Percentiles rank a stretch among this genome's conserved stretches.
phyloP scores from a whole-genome alignment of 805 yeast genomes.

The Ogataea kodamae region DNA sequence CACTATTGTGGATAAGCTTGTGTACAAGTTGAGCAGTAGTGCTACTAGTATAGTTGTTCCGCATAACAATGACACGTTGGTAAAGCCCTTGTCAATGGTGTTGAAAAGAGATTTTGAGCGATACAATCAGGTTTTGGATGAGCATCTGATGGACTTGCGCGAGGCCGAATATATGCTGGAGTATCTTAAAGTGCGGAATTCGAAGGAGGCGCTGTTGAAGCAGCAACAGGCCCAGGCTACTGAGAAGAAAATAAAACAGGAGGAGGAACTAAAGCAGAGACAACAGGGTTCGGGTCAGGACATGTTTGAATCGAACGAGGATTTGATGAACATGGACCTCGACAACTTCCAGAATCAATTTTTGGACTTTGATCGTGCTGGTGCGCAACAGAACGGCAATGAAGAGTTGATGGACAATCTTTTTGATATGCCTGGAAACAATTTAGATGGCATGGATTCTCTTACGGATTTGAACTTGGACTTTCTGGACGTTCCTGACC shows the following conservation, averaged over 20 bases:
- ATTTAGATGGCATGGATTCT: constrained; percentile 23
- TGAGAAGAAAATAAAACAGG: constrained; percentile 18
- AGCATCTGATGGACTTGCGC: constrained; percentile 26
- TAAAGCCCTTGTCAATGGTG: constrained; percentile 24
- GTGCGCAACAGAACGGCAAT: constrained; percentile 6
- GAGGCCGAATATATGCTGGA: constrained; percentile 29
- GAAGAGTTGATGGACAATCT: constrained; percentile 10
- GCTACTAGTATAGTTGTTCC: constrained; percentile 28
- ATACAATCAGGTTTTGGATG: constrained; percentile 31
- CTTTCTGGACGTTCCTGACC: constrained; percentile 8
- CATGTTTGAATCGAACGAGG: constrained; percentile 18
- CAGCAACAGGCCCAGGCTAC: constrained; percentile 23
- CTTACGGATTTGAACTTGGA: constrained; percentile 28
- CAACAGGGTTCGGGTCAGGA: constrained; percentile 3
- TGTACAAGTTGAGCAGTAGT: constrained; percentile 24
- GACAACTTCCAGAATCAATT: constrained; percentile 25
- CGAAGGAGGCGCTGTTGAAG: constrained; percentile 26
- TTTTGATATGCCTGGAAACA: constrained; percentile 6
- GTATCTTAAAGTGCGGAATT: constrained; percentile 26
- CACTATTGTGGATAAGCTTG: constrained; percentile 30
- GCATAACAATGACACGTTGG: constrained; percentile 28
- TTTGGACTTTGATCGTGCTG: constrained; percentile 16
- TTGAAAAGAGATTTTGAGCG: constrained; percentile 26
- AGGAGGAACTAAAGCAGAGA: constrained; percentile 21
- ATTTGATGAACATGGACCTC: constrained; percentile 28